phyloP scores from a whole-genome alignment of 1,139 yeast species.

The Suhomyces guaymorum region DNA sequence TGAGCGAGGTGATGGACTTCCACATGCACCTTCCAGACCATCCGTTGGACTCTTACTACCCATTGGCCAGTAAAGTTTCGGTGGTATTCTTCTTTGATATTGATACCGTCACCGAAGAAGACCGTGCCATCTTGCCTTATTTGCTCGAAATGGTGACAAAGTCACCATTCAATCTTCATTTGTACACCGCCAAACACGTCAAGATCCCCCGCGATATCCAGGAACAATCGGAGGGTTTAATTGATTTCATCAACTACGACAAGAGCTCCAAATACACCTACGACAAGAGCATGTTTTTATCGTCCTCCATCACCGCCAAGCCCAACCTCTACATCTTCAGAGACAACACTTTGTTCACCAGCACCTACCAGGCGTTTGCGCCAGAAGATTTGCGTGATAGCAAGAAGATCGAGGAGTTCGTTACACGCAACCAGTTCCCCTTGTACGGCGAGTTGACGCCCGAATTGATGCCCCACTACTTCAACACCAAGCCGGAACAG shows the following conservation, averaged over 20 bases:
- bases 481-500: conserved; percentile 31
- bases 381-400: conserved; percentile 61
- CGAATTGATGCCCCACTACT: conserved; percentile 32
- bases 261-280: conserved; percentile 30
- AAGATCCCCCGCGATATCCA: conserved; percentile 42
- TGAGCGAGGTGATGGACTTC: conserved; percentile 44
- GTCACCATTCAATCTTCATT: conserved; percentile 53
- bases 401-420: conserved; percentile 49
- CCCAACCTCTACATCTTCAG: conserved; percentile 65
- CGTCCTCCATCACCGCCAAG: conserved; percentile 55
- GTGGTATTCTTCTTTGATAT: conserved; percentile 59
- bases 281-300: conserved; percentile 46
- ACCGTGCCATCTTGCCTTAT: conserved; percentile 58
- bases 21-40: conserved; percentile 33
- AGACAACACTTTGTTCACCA: conserved; percentile 53
- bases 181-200: conserved; percentile 53
- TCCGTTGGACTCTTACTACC: conserved; percentile 39
- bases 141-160: conserved; percentile 58
- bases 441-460: conserved; percentile 53
- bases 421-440: conserved; percentile 50
- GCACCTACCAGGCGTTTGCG: conserved; percentile 58
- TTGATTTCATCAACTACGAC: conserved; percentile 45
- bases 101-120: conserved; percentile 55
- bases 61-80: conserved; percentile 45
- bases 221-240: conserved; percentile 44